Conservation (phyloP, 768 basidiomycete species). For the Thelephora ganbajun region DNA sequence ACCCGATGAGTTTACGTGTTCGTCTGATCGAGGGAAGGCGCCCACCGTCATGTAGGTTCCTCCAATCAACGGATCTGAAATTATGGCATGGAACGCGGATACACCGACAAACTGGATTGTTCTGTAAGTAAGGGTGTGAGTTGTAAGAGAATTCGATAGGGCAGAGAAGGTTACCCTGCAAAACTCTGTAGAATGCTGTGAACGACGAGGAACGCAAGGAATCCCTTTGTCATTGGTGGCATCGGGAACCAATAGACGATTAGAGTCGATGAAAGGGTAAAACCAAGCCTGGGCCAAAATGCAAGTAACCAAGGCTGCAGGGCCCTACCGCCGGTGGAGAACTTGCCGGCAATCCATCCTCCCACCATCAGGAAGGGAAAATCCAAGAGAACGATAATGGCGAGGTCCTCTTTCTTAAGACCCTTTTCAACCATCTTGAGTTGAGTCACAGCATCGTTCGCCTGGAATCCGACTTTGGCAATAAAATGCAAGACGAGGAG, state of each 20-base stretch:
- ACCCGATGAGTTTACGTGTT: background rate
- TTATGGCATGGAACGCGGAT: slow-evolving; percentile 94
- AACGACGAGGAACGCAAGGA: slow-evolving; percentile 69
- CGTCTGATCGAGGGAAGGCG: slow-evolving; percentile 7
- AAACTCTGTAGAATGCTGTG: slow-evolving; percentile 80
- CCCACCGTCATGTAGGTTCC: slow-evolving; percentile 98
- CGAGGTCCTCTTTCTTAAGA: slow-evolving; percentile 86
- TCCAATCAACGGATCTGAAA: slow-evolving; percentile 93
- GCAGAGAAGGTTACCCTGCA: slow-evolving; percentile 39
- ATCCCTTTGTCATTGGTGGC: slow-evolving; percentile 55
- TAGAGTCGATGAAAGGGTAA: slow-evolving; percentile 57
- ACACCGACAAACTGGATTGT: slow-evolving; percentile 99
- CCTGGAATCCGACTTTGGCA: slow-evolving; percentile 89
- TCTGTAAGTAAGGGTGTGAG: slow-evolving; percentile 23
- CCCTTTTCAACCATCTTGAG: slow-evolving; percentile 97
- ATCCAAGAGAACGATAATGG: slow-evolving; percentile 90
- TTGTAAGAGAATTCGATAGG: slow-evolving; percentile 1
- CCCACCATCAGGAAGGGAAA: slow-evolving; percentile 95
- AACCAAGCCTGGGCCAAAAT: slow-evolving; percentile 75
- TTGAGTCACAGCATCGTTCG: slow-evolving; percentile 81
- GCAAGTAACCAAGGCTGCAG: slow-evolving; percentile 83
- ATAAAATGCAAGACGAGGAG: slow-evolving; percentile 79
- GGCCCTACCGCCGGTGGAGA: slow-evolving; percentile 71
- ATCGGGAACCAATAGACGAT: slow-evolving; percentile 79
- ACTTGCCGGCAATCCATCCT: slow-evolving; percentile 87